Conservation (phyloP, 805 yeast genomes). For the Candida fluviatilis region DNA sequence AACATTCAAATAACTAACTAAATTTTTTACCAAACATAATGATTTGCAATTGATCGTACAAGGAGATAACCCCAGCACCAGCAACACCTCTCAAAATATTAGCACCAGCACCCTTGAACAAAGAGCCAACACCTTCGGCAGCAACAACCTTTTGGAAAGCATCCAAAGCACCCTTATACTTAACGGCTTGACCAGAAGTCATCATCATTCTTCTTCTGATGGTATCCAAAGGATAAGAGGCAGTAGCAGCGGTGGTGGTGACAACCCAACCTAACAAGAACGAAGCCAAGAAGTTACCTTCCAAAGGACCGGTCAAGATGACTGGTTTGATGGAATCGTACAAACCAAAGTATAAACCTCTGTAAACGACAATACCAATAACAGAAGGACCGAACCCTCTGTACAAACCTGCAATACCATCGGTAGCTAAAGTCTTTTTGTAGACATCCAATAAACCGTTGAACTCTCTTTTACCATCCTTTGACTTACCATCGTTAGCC, state of each 20-base stretch:
- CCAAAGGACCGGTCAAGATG: conserved; percentile 87
- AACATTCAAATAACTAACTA: conserved; percentile 41
- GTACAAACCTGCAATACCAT: conserved; percentile 97
- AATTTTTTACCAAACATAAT: conserved; percentile 95
- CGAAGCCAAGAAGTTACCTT: conserved; percentile 92
- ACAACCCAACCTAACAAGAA: conserved; percentile 97
- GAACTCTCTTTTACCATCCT: conserved; percentile 96
- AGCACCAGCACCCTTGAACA: conserved; percentile 99
- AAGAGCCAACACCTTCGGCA: conserved; percentile 88
- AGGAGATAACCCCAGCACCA: conserved; percentile 98
- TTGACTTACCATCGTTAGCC: conserved; percentile 96
- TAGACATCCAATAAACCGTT: conserved; percentile 95
- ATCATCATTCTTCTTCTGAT: conserved; percentile 99
- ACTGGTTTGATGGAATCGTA: conserved; percentile 96
- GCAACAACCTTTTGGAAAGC: conserved; percentile 89
- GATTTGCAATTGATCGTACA: conserved; percentile 95
- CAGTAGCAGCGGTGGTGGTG: conserved; percentile 97
- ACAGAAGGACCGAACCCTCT: conserved; percentile 99
- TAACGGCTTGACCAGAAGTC: conserved; percentile 98
- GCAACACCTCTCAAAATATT: conserved; percentile 99
- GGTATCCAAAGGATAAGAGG: conserved; percentile 98
- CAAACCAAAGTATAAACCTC: conserved; percentile 98
- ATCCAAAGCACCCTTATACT: conserved; percentile 93
- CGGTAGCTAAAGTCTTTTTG: conserved; percentile 91
- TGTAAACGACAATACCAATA: conserved; percentile 95